Evolutionary conservation across 768 basidiomycete genomes (phyloP), one percentile per base, ranked within the genome.

Genomic region (Suillus spraguei): DNA sequence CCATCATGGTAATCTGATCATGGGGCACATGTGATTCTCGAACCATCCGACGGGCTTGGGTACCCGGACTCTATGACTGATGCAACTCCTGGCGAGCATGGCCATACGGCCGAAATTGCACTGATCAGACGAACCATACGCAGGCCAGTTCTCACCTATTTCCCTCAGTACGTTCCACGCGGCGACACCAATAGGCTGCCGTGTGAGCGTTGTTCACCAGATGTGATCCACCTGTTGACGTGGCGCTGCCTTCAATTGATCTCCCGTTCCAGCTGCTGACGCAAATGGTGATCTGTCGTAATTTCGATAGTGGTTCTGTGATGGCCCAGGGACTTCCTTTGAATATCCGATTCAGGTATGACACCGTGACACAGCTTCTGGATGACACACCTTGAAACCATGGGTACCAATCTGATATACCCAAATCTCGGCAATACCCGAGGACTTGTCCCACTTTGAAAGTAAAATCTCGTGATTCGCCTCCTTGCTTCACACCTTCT

Each of bases 181-280:
- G 42, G 10, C 32, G 14, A 50, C 20, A 49, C 28, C 4, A 50
- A 22, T 38, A 32, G 44, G 61, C 38, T 64, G 61, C 64, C 59
- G 72, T 77, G 74, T 69, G 72, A 75, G 76, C 72, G 72, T 68
- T 64, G 74, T 76, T 69, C 75, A 76, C 71, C 59, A 69, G 74
- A 74, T 73, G 74, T 61, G 63, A 65, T 55, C n/a, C n/a, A n/a
- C n/a, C n/a, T n/a, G 22, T 60, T 36, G 47, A 42, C 22, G 50
- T 5, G 52, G 32, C 52, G 3, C 5, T 33, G 20, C 38, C 16
- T 35, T 35, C 14, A 1, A n/a, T 46, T 49, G 24, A 32, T 24
- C 6, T 13, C 28, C 28, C 28, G 28, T 28, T 20, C 28, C 6
- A 24, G 24, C 24, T 11, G 20, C 22, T 38, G 22, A n/a, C 38